phyloP scores from a whole-genome alignment of 805 yeast species.

The Saturnispora ahearnii region DNA sequence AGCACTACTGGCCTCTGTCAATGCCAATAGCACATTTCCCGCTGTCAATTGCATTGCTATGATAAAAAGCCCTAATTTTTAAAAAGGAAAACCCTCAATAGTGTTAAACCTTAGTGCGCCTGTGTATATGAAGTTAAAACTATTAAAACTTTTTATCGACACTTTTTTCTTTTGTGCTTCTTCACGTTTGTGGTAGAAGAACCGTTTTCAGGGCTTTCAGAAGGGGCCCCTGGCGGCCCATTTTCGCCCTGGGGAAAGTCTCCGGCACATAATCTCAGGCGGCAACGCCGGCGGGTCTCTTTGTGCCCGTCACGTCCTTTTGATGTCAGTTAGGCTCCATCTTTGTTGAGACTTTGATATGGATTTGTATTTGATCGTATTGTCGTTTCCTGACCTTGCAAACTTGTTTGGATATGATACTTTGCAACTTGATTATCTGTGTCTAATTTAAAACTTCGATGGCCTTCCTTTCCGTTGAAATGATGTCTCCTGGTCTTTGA shows the following conservation, averaged over 20 bases:
- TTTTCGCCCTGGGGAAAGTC: constrained; percentile 23
- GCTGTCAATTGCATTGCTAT: constrained; percentile 3
- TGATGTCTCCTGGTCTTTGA: constrained; percentile 1
- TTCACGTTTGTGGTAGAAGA: constrained; percentile 14
- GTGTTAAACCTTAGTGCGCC: neutral
- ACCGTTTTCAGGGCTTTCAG: constrained; percentile 21
- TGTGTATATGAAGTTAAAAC: neutral
- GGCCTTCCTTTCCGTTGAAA: neutral
- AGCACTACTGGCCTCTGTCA: constrained; percentile 42
- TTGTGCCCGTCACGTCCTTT: constrained; percentile 1
- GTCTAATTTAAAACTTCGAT: neutral
- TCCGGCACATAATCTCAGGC: constrained; percentile 22
- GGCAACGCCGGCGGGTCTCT: constrained; percentile 20
- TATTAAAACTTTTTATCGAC: constrained; percentile 1
- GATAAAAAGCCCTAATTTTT: neutral
- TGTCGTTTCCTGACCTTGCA: constrained; percentile 1
- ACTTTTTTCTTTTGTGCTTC: neutral
- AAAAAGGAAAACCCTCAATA: constrained; percentile 1
- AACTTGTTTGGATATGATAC: constrained; percentile 1
- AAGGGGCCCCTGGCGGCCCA: constrained; percentile 10
- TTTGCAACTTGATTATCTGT: neutral
- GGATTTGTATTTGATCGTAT: neutral
- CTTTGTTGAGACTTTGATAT: neutral
- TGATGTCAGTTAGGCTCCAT: neutral
- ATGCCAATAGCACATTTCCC: constrained; percentile 27